phyloP scores from a whole-genome alignment of 306 rosid genomes.

The Quercus parvula region DNA sequence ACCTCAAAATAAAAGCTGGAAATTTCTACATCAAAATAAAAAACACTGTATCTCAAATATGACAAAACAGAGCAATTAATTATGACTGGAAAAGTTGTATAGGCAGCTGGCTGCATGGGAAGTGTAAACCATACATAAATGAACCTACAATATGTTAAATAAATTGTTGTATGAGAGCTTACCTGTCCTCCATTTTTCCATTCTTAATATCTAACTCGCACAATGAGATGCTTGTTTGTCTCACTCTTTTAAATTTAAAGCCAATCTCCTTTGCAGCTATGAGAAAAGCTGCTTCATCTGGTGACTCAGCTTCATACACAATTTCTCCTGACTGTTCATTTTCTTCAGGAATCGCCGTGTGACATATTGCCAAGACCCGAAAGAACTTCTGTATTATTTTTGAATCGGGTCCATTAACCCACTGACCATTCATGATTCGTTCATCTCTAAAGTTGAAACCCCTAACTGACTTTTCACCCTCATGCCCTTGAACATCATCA shows the following conservation, averaged over 20 bases:
- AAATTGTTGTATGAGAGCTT: slow-evolving; percentile 15
- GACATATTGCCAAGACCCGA: slow-evolving; percentile 34
- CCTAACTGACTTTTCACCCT: neutral
- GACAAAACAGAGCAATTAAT: neutral
- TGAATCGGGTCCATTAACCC: slow-evolving; percentile 6
- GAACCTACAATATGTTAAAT: neutral
- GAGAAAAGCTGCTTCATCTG: slow-evolving; percentile 34
- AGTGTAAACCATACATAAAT: neutral
- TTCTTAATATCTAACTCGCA: neutral
- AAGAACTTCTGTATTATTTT: slow-evolving; percentile 21
- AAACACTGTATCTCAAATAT: neutral
- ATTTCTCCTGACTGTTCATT: slow-evolving; percentile 1
- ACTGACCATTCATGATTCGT: slow-evolving; percentile 18
- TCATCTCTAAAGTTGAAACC: slow-evolving; percentile 34
- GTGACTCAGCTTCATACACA: slow-evolving; percentile 38
- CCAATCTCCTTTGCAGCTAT: slow-evolving; percentile 32
- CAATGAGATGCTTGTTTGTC: neutral
- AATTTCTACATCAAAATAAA: neutral
- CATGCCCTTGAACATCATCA: neutral
- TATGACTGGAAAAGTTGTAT: neutral
- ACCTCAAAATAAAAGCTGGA: neutral
- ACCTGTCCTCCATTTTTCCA: slow-evolving; percentile 10
- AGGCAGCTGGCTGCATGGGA: neutral
- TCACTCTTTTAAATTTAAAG: neutral
- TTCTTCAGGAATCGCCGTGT: slow-evolving; percentile 32